Percentiles rank a stretch among this genome's conserved stretches.
phyloP scores from a whole-genome alignment of 2,329 filamentous ascomycete species.

The Alternaria novae-zelandiae region DNA sequence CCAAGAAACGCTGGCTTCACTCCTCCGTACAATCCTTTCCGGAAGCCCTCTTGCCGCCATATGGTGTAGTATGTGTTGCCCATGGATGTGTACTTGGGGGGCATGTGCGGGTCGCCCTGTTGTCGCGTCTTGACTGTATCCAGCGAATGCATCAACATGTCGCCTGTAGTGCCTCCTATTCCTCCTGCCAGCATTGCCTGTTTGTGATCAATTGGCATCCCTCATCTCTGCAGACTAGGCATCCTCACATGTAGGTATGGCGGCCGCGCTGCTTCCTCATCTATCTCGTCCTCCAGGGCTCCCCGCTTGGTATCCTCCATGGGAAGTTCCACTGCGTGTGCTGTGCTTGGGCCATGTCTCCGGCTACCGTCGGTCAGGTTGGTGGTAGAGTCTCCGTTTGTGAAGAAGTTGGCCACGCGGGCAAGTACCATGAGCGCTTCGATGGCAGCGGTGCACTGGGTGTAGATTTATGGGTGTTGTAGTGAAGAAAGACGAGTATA shows the following conservation, averaged over 20 bases:
- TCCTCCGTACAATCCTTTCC: conserved; percentile 89
- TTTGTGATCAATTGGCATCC: conserved; percentile 31
- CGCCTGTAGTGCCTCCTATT: conserved; percentile 88
- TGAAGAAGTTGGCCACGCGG: conserved; percentile 57
- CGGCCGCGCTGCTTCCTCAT: conserved; percentile 53
- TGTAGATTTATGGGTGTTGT: background rate
- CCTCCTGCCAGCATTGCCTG: conserved; percentile 96
- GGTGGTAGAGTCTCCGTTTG: conserved; percentile 40
- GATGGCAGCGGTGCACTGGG: conserved; percentile 20
- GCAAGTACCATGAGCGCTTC: conserved; percentile 56
- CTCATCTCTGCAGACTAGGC: conserved; percentile 6
- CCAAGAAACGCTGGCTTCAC: conserved; percentile 89
- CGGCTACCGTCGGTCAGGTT: conserved; percentile 49
- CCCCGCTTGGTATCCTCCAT: conserved; percentile 26
- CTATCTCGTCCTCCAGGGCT: conserved; percentile 37
- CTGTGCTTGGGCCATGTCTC: conserved; percentile 26
- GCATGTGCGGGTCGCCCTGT: conserved; percentile 92
- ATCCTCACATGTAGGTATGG: conserved; percentile 56
- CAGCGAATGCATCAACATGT: conserved; percentile 98
- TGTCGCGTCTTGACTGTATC: conserved; percentile 98
- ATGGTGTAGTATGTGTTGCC: conserved; percentile 92
- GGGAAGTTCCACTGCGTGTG: conserved; percentile 30
- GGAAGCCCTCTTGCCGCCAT: conserved; percentile 86
- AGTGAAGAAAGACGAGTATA: background rate
- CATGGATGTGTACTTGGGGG: conserved; percentile 90